A percentile compares a stretch with the other conserved stretches of the same genome.
phyloP scores from a whole-genome alignment of 768 basidiomycete genomes.

The Pulveroboletus frians region DNA sequence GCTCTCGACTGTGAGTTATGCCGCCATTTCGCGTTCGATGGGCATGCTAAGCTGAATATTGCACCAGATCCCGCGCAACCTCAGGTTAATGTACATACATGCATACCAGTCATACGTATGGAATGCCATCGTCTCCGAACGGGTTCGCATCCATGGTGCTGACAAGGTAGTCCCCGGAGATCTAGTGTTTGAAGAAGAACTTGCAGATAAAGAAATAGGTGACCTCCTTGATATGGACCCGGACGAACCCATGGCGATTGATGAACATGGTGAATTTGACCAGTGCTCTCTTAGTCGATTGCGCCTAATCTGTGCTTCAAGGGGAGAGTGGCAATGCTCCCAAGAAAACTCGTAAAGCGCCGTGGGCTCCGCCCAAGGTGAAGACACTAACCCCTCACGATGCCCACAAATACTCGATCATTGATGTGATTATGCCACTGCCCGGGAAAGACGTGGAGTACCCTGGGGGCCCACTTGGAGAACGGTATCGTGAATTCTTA shows the following conservation, averaged over 20 bases:
- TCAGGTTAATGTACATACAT: conserved; percentile 96
- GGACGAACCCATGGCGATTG: conserved; percentile 29
- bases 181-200: conserved; percentile 66
- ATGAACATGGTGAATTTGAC: conserved; percentile 30
- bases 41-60: conserved; percentile 2
- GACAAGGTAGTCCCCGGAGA: conserved; percentile 80
- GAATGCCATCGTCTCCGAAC: conserved; percentile 96
- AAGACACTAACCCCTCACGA: conserved; percentile 77
- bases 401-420: conserved; percentile 76
- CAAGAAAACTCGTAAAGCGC: conserved; percentile 27
- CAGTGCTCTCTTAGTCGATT: not conserved
- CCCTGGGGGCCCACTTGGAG: conserved; percentile 83
- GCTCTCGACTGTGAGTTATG: conserved; percentile 62
- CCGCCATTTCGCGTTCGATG: not conserved
- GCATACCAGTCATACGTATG: conserved; percentile 98
- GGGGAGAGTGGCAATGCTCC: conserved; percentile 12
- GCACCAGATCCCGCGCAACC: conserved; percentile 86
- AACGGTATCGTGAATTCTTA: conserved; percentile 79
- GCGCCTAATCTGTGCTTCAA: conserved; percentile 15
- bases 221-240: conserved; percentile 29
- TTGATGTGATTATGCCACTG: conserved; percentile 96
- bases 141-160: conserved; percentile 72
- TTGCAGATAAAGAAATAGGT: conserved; percentile 17
- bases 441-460: conserved; percentile 94
- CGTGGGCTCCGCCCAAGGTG: conserved; percentile 65